Base-by-base conservation (phyloP, 371 early-diverging fungal species). In the Mucor indicus region DNA sequence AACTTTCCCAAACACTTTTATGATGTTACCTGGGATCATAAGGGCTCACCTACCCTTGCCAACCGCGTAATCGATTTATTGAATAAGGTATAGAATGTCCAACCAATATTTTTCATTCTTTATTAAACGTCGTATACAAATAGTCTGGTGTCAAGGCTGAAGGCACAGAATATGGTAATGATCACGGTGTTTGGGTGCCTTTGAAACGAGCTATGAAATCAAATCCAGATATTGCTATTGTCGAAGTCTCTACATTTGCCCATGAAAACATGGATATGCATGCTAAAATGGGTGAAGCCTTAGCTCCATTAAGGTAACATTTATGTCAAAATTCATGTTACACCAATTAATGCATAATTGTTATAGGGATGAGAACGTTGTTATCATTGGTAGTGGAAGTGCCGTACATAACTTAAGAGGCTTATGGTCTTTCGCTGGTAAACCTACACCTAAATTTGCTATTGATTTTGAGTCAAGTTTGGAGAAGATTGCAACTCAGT, bases 111-210 rank as follows among this genome's bases (percentile, higher is more conserved):
- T n/a, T n/a, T n/a, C n/a, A n/a, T n/a, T n/a, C n/a, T n/a, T n/a
- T n/a, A n/a, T n/a, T n/a, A n/a, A n/a, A n/a, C n/a, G n/a, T n/a
- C n/a, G n/a, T n/a, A n/a, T n/a, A n/a, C n/a, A n/a, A 4, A 8
- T 55, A 71, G 72, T 55, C 70, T 13, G 64, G 64, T 1, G 55
- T 79, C 11, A 53, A 61, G 1, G 75, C 73, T 16, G 64, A 60
- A 1, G 60, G 63, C 19, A 58, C 70, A 7, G 64, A 74, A 29
- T 63, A 79, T 22, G 84, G 84, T 4, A 64, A 80, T 19, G 84
- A 83, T 32, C 84, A 83, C 40, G 84, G 84, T 27, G 77, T 75
- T 7, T 83, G 84, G 84, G 82, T 81, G 2, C 80, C 78, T 10
- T 51, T 81, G 31, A 69, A 77, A 38, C 68, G 79, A 10, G 80